These are phyloP conservation scores for Phycomyces blakesleeanus DNA, from an alignment of 192 early-diverging fungal genomes.

Conservation along the genomic window DNA sequence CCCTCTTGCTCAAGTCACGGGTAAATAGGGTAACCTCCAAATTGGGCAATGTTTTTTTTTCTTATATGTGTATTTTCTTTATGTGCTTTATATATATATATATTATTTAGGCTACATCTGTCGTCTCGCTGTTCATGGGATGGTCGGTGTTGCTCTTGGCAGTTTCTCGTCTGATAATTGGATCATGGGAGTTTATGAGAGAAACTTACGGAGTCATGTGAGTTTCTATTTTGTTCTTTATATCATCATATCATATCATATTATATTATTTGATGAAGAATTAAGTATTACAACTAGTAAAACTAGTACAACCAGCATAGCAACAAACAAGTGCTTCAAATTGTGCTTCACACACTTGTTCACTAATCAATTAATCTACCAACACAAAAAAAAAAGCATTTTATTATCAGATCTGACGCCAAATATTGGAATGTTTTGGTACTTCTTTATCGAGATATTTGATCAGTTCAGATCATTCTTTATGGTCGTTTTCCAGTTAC, in stretches of 20 bases:
- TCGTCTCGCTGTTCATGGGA: slow-evolving; percentile 13
- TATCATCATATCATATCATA: no score
- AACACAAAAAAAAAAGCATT: neutral
- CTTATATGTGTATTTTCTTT: no score
- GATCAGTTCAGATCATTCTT: slow-evolving; percentile 97
- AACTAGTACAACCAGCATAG: no score
- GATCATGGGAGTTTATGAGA: slow-evolving; percentile 66
- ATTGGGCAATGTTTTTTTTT: no score
- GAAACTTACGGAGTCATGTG: slow-evolving; percentile 74
- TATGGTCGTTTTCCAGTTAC: slow-evolving; percentile 89
- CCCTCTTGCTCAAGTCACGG: slow-evolving; percentile 39
- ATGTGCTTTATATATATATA: no score
- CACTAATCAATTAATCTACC: no score
- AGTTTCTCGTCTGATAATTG: slow-evolving; percentile 56
- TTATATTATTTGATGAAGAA: no score
- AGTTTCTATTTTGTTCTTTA: slow-evolving; percentile 12
- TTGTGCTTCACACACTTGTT: no score
- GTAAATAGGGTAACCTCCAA: no score
- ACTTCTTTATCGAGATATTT: slow-evolving; percentile 99
- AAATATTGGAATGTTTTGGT: slow-evolving; percentile 96
- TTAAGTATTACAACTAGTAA: no score
- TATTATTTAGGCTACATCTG: neutral
- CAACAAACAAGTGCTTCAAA: no score
- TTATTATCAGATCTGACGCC: slow-evolving; percentile 84
- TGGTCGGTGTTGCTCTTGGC: slow-evolving; percentile 48